Evolutionary conservation across 1,284 basidiomycete species (phyloP).

Genomic region (Acaromyces ingoldii): DNA sequence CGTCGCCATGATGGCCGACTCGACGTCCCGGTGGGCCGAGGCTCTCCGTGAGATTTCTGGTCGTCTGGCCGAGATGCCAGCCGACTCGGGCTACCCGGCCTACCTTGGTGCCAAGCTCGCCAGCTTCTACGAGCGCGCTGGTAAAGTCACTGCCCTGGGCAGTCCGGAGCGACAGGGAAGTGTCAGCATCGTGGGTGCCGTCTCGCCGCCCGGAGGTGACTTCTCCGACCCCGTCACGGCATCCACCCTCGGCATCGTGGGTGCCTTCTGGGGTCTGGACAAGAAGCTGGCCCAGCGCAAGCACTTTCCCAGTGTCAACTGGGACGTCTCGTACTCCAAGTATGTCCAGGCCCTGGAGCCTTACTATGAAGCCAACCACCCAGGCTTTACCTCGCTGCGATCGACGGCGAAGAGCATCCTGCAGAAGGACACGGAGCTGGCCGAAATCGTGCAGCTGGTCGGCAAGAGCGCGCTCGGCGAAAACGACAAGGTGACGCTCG

Average conservation of each 20-base stretch:
- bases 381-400: conserved; percentile 88
- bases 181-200: conserved; percentile 97
- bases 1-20: conserved; percentile 99
- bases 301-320: conserved; percentile 98
- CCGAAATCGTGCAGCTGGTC: conserved; percentile 98
- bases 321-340: conserved; percentile 98
- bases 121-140: conserved; percentile 98
- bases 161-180: conserved; percentile 83
- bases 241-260: conserved; percentile 95
- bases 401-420: conserved; percentile 90
- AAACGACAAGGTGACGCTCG: conserved; percentile 95
- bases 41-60: conserved; percentile 98
- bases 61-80: conserved; percentile 99
- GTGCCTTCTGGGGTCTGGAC: conserved; percentile 74
- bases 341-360: conserved; percentile 92
- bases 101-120: conserved; percentile 95
- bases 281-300: conserved; percentile 96
- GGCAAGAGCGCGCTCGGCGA: conserved; percentile 97
- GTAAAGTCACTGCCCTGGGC: conserved; percentile 87
- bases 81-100: conserved; percentile 91
- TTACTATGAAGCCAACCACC: conserved; percentile 79
- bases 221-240: conserved; percentile 98
- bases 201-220: conserved; percentile 97
- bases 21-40: conserved; percentile 98
- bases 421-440: conserved; percentile 96